phyloP scores from a whole-genome alignment of 257 asterid species.

The Solanum pinnatisectum region DNA sequence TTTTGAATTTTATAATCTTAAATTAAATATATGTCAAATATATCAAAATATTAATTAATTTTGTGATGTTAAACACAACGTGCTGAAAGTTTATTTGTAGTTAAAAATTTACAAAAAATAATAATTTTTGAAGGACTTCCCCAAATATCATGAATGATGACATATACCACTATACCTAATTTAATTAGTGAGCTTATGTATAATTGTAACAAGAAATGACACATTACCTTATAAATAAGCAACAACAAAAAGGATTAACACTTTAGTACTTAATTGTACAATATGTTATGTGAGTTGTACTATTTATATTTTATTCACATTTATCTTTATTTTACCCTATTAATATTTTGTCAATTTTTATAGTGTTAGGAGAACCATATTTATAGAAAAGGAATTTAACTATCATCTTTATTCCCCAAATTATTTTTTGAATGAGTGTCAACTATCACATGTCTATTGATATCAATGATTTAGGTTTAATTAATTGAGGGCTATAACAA shows the following conservation, averaged over 20 bases:
- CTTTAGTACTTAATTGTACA: not conserved
- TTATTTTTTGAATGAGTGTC: too few species aligned
- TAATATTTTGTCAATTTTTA: too few species aligned
- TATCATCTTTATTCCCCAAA: rapidly evolving
- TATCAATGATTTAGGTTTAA: not conserved
- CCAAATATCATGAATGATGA: not conserved
- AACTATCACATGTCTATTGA: not conserved
- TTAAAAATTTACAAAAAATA: too few species aligned
- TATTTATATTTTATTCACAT: too few species aligned
- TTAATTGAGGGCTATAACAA: too few species aligned
- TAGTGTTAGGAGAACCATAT: not conserved
- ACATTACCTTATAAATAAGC: not conserved
- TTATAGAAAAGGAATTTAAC: too few species aligned
- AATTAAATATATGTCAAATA: not conserved
- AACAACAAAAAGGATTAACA: too few species aligned
- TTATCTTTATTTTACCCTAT: too few species aligned
- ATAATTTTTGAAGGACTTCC: not conserved
- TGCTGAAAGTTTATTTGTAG: not conserved
- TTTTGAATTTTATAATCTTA: too few species aligned
- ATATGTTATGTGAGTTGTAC: not conserved
- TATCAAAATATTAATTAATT: not conserved
- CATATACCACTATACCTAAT: not conserved
- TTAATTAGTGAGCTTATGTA: not conserved
- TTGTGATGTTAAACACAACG: not conserved
- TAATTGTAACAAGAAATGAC: not conserved